Evolutionary conservation across 1,284 basidiomycete species (phyloP).

Genomic region (Microbotryum violaceum): DNA sequence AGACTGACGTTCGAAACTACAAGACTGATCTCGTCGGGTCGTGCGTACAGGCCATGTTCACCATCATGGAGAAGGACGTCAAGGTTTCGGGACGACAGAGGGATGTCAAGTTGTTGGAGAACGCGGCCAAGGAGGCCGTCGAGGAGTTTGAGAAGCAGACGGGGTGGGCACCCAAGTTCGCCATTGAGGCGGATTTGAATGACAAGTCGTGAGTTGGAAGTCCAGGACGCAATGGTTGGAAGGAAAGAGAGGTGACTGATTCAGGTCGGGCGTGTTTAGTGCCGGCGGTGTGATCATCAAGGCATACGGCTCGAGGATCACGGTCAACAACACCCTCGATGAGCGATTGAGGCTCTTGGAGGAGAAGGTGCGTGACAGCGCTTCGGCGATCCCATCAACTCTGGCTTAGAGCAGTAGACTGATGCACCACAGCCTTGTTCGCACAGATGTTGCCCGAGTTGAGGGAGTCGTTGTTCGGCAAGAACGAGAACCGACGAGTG

Average conservation of each 20-base stretch:
- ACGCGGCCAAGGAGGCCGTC: conserved; percentile 58
- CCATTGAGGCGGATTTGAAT: conserved; percentile 58
- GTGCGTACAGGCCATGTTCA: conserved; percentile 46
- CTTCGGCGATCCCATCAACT: not conserved
- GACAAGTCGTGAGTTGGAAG: conserved; percentile 57
- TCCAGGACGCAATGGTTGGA: no score
- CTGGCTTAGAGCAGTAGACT: not conserved
- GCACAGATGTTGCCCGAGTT: conserved; percentile 84
- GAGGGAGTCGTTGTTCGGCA: conserved; percentile 71
- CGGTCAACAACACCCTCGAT: conserved; percentile 83
- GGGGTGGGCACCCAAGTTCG: conserved; percentile 57
- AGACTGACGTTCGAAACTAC: not conserved
- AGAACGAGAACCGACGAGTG: conserved; percentile 36
- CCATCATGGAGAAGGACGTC: conserved; percentile 62
- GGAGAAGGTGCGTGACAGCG: conserved; percentile 57
- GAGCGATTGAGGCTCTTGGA: conserved; percentile 78
- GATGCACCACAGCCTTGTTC: not conserved
- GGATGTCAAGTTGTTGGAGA: conserved; percentile 53
- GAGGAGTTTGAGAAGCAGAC: conserved; percentile 64
- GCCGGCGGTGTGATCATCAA: conserved; percentile 75
- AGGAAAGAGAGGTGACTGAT: not conserved
- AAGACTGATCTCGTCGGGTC: not conserved
- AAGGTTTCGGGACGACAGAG: conserved; percentile 56
- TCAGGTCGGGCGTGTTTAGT: conserved; percentile 42
- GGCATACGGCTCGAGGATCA: conserved; percentile 66